Conservation (phyloP, 257 asterid species). For the Plantago elongata region DNA sequence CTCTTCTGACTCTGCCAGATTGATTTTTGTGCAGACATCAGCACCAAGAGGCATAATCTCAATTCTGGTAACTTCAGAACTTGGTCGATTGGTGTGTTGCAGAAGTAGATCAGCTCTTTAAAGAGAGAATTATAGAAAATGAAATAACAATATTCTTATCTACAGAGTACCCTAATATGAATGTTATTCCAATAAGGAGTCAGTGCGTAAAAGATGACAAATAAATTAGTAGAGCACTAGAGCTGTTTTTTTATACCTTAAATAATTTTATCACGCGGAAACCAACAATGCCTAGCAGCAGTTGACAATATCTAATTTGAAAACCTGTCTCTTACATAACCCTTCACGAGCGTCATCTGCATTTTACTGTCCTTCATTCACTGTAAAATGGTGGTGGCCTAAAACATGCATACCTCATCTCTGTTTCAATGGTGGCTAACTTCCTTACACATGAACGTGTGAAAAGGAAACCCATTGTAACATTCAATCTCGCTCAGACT, state of each 20-base stretch:
- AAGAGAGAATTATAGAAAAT: constrained; percentile 13
- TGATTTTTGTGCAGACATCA: constrained; percentile 50
- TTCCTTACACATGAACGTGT: no score
- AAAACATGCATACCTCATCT: background rate
- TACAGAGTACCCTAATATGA: constrained; percentile 13
- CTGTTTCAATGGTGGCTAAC: no score
- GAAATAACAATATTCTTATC: constrained; percentile 22
- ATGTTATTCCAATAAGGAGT: background rate
- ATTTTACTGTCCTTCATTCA: background rate
- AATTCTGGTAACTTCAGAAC: constrained; percentile 84
- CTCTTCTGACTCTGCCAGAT: constrained; percentile 53
- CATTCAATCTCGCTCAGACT: no score
- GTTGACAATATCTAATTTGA: background rate
- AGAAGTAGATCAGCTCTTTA: constrained; percentile 35
- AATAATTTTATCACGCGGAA: background rate
- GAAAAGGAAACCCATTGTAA: no score
- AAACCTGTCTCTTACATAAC: background rate
- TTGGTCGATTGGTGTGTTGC: constrained; percentile 66
- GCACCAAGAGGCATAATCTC: constrained; percentile 60
- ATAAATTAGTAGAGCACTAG: constrained; percentile 8
- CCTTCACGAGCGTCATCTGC: background rate
- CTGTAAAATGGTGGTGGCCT: background rate
- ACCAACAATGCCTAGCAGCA: background rate
- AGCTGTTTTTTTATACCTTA: background rate
- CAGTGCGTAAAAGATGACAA: constrained; percentile 10